These are phyloP conservation scores for Colletotrichum gigasporum DNA, from an alignment of 2,329 filamentous ascomycete species.

Conservation along the genomic window DNA sequence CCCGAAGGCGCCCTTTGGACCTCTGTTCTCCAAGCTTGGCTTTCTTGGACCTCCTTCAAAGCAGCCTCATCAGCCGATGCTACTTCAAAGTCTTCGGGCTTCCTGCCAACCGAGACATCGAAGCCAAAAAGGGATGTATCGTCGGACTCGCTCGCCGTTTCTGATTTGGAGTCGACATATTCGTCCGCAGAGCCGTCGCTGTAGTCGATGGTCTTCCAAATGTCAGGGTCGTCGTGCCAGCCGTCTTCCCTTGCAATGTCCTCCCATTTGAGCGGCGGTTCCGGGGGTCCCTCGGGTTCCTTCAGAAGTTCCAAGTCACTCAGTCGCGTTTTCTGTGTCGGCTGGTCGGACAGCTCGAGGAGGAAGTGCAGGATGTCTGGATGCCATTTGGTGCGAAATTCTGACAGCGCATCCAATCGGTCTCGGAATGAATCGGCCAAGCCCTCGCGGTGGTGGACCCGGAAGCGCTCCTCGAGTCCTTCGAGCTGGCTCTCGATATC, in stretches of 20 bases:
- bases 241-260: slow-evolving; percentile 82
- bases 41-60: slow-evolving; percentile 45
- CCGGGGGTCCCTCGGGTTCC: slow-evolving; percentile 52
- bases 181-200: slow-evolving; percentile 72
- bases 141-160: slow-evolving; percentile 43
- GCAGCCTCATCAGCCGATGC: slow-evolving; percentile 42
- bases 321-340: slow-evolving; percentile 74
- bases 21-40: slow-evolving; percentile 56
- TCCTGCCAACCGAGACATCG: slow-evolving; percentile 40
- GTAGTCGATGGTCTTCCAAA: slow-evolving; percentile 79
- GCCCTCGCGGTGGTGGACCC: slow-evolving; percentile 80
- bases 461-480: slow-evolving; percentile 87
- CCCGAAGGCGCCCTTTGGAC: background rate
- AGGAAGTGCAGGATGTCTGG: slow-evolving; percentile 85
- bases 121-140: slow-evolving; percentile 47
- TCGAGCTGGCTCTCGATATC: slow-evolving; percentile 71
- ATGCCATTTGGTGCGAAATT: slow-evolving; percentile 68
- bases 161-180: slow-evolving; percentile 47
- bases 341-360: slow-evolving; percentile 83
- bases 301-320: slow-evolving; percentile 67
- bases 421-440: slow-evolving; percentile 76
- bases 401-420: slow-evolving; percentile 67
- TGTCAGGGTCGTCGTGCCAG: slow-evolving; percentile 70
- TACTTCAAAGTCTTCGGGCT: slow-evolving; percentile 42
- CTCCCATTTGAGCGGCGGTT: slow-evolving; percentile 74